Evolutionary conservation across 306 rosid species (phyloP), one percentile per base, ranked within the genome.

Genomic region (Fragaria ananassa): DNA sequence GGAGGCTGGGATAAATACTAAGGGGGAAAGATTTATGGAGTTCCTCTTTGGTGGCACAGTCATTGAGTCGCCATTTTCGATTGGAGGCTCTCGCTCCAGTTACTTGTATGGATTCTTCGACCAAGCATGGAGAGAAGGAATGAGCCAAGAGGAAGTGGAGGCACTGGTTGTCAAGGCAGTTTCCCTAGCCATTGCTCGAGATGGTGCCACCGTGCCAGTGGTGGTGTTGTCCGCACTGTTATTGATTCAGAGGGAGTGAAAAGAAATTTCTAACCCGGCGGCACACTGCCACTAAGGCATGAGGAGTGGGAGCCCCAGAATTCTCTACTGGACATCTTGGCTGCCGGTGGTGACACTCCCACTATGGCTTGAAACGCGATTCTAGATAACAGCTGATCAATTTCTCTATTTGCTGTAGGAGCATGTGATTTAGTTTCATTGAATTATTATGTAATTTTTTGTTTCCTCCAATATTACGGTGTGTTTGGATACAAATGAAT

Each of bases 11-110:
- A 95, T 86, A 95, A 90, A 80, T 85, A 95, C 25, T 91, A 95
- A 81, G 97, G 98, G 56, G 97, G 98, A 13, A 91, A 91, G 81
- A 92, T 95, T 74, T 95, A 66, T 82, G 97, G 92, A 72, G 78
- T 95, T 83, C 97, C 97, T 61, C 91, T 95, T 95, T 21, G 97
- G 98, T 81, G 99, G 97, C 81, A 21, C 81, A 21, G 76, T 92
- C 57, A 73, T 92, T 60, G 98, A 95, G 72, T 93, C 89, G 81
- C 93, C 98, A 54, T 95, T 95, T 82, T 67, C 98, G 15, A 90
- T 95, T 70, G 99, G 97, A 85, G 99, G 99, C 61, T 95, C 99
- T 80, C 98, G 99, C 65, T 95, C 97, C 79, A 95, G 97, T 86
- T 95, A 92, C 84, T 83, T 92, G 85, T 95, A 92, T 80, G 99